phyloP scores from a whole-genome alignment of 2,329 filamentous ascomycete species.

The Xylaria sp. region DNA sequence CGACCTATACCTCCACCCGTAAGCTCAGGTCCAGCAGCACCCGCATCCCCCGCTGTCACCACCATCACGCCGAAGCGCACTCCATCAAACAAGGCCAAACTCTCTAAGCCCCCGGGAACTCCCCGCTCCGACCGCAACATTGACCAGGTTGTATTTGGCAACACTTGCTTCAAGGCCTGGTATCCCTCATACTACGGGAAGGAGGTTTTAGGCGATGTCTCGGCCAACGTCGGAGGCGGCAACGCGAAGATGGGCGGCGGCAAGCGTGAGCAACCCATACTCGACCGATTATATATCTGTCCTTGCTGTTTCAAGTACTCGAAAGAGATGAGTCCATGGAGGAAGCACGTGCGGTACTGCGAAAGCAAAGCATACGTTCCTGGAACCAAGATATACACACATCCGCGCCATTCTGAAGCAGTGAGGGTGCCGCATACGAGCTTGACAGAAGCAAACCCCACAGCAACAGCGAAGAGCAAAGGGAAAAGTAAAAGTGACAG shows the following conservation, averaged over 20 bases:
- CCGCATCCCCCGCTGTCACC: background rate
- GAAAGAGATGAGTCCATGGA: slow-evolving; percentile 68
- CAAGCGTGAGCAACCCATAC: slow-evolving; percentile 56
- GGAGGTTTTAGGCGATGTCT: slow-evolving; percentile 68
- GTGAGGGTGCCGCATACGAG: slow-evolving; percentile 50
- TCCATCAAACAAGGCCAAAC: slow-evolving; percentile 32
- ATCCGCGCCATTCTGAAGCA: slow-evolving; percentile 60
- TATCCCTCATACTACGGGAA: slow-evolving; percentile 91
- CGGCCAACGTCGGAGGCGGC: slow-evolving; percentile 46
- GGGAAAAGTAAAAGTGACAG: slow-evolving; percentile 51
- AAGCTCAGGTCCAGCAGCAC: slow-evolving; percentile 3
- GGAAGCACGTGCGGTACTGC: slow-evolving; percentile 69
- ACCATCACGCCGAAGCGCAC: slow-evolving; percentile 46
- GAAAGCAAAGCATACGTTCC: slow-evolving; percentile 64
- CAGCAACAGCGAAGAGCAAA: slow-evolving; percentile 50
- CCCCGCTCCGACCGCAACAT: slow-evolving; percentile 77
- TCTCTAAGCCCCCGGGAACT: slow-evolving; percentile 47
- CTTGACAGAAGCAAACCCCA: slow-evolving; percentile 41
- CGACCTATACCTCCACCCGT: slow-evolving; percentile 16
- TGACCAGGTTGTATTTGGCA: slow-evolving; percentile 85
- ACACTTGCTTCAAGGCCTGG: slow-evolving; percentile 88
- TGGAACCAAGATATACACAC: slow-evolving; percentile 79
- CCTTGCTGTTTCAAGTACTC: slow-evolving; percentile 95
- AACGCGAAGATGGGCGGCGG: slow-evolving; percentile 49
- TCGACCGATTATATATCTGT: slow-evolving; percentile 85